Base-by-base conservation (phyloP, 106 monocot genomes). In the Dactylorhiza incarnata region DNA sequence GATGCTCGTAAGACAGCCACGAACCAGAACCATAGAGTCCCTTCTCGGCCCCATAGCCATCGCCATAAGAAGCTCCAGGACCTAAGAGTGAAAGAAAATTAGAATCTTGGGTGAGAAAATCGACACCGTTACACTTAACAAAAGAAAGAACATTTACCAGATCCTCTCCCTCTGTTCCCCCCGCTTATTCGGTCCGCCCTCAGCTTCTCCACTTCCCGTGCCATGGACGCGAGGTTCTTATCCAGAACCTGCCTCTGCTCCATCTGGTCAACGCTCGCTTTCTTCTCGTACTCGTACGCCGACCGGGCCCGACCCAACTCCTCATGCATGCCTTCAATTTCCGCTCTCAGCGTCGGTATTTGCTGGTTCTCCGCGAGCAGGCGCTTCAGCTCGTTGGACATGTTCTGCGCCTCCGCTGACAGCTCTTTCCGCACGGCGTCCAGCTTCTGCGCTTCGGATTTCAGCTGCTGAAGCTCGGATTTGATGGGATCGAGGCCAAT, bases 221-320 rank as follows among this genome's bases (percentile, higher is more conserved):
- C 86, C 91, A 92, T 89, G 4, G 88, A 79, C 25, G 82, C 78
- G 9, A 92, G 86, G 68, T 82, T 89, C 78, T 89, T 88, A 78
- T 92, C 88, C 84, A 89, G 80, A 19, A 76, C 86, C 69, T 89
- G 82, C 70, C 74, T 83, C 84, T 89, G 88, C 72, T 88, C 86
- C 37, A 72, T 23, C 72, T 77, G 86, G 56, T 92, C 91, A 46
- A 74, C 71, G 66, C 80, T 84, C 43, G 77, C 82, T 76, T 84
- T 82, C 55, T 84, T 84, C 76, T 92, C 91, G 59, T 82, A 83
- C 55, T 89, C 89, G 8, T 67, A 82, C 9, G 72, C 76, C 3
- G 72, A 46, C 76, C 87, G 86, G 49, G 78, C 77, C 68, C 76
- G 56, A 9, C 65, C 46, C 12, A 92, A 71, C 74, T 89, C 92